These are phyloP conservation scores for Penicillium sp. DNA, from an alignment of 2,329 filamentous ascomycete genomes.

Conservation along the genomic window DNA sequence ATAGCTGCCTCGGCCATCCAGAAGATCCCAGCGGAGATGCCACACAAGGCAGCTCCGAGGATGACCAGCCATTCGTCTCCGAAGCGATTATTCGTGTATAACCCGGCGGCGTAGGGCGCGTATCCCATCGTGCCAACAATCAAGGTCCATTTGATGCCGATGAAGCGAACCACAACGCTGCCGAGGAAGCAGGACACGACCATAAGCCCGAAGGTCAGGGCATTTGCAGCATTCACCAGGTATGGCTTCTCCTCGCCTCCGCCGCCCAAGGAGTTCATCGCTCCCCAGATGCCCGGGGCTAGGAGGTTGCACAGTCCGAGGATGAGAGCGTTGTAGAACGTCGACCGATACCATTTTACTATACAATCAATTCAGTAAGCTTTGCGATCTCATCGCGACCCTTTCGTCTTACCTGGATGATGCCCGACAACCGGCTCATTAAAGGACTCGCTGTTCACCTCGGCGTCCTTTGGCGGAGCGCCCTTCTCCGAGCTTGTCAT, in stretches of 20 bases:
- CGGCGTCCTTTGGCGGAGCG: conserved; percentile 17
- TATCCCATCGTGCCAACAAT: conserved; percentile 72
- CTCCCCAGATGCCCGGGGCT: conserved; percentile 69
- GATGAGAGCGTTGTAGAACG: conserved; percentile 69
- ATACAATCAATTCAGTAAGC: neutral
- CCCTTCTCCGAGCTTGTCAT: conserved; percentile 22
- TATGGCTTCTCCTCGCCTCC: conserved; percentile 64
- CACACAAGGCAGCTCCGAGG: conserved; percentile 66
- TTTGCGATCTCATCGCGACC: neutral
- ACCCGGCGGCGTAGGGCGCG: conserved; percentile 66
- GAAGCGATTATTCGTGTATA: conserved; percentile 70
- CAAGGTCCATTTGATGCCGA: conserved; percentile 68
- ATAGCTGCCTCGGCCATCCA: conserved; percentile 75
- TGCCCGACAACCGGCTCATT: conserved; percentile 2
- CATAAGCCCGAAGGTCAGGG: conserved; percentile 70
- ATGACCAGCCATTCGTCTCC: conserved; percentile 67
- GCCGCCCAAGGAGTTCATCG: conserved; percentile 70
- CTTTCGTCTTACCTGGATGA: conserved; percentile 13
- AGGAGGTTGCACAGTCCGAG: conserved; percentile 69
- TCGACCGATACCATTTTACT: conserved; percentile 69
- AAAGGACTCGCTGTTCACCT: conserved; percentile 14
- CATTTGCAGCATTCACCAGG: conserved; percentile 68
- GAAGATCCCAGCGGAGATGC: conserved; percentile 68
- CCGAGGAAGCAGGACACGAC: conserved; percentile 67
- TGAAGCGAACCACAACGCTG: conserved; percentile 61